Evolutionary conservation across 805 yeast species (phyloP), one percentile per base, ranked within the genome.

Genomic region (Blastobotrys attinorum): DNA sequence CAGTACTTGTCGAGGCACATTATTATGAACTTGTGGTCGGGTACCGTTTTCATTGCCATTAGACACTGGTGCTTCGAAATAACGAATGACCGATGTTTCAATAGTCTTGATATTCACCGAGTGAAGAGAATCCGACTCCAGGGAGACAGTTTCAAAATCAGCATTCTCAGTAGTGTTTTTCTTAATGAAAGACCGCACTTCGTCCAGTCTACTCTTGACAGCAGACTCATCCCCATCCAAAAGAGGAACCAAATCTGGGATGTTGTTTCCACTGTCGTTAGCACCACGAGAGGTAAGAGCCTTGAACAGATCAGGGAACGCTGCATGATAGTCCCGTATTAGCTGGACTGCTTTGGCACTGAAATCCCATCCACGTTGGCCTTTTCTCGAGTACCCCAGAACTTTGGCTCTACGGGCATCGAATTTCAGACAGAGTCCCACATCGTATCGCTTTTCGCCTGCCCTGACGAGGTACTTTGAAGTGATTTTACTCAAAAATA

Each of bases 401-500:
- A 86, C 97, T 63, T 90, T 90, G 55, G 76, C 74, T 53, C 87
- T 77, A 47, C 77, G 76, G 18, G 76, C 76, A 51, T 89, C 96
- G 62, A 81, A 83, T 64, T 89, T 89, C 61, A 92, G 70, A 45
- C 82, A 84, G 50, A 92, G 68, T 17, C 97, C 97, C 55, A 92
- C 69, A 57, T 89, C 83, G 7, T 71, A 56, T 50, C 73, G 72
- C 50, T 67, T 75, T 18, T 73, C 73, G 17, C 71, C 70, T 47
- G 74, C 77, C 23, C 69, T 72, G 47, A 89, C 69, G 67, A 81
- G 63, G 54, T 69, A 83, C 5, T 77, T 75, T 6, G 96, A 81
- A 0, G 96, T 83, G 37, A 92, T 72, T 57, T 76, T 81, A 2
- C 95, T 80, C 47, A 92, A 69, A 48, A 85, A 76, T 31, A 82